Evolutionary conservation across 768 basidiomycete genomes (phyloP).

Genomic region (Daedaleopsis nitida): DNA sequence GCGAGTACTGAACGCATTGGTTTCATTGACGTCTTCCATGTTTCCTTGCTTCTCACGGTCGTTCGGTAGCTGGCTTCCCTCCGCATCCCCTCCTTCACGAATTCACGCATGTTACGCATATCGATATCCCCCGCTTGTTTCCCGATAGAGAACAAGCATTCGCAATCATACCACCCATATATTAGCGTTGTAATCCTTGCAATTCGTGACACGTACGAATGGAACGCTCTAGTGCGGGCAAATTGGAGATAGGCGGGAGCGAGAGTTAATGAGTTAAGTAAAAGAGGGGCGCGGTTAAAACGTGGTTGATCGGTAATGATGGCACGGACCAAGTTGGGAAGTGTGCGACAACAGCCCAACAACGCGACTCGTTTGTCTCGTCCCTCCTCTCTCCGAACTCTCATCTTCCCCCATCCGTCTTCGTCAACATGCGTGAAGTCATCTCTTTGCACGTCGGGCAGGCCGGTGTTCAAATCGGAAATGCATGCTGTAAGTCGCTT

Average conservation of each 20-base stretch:
- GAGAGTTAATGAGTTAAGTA: neutral
- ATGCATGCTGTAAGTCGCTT: constrained; percentile 85
- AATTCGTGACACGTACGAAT: constrained; percentile 7
- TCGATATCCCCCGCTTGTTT: constrained; percentile 33
- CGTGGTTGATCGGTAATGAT: neutral
- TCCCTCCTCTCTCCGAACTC: constrained; percentile 12
- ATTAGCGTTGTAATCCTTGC: constrained; percentile 22
- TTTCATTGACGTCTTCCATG: constrained; percentile 20
- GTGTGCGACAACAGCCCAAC: constrained; percentile 1
- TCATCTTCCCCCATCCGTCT: constrained; percentile 21
- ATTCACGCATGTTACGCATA: constrained; percentile 33
- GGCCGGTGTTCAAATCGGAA: constrained; percentile 93
- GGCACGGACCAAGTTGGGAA: neutral
- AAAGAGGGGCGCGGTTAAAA: neutral
- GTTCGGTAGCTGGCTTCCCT: constrained; percentile 28
- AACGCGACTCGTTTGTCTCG: constrained; percentile 14
- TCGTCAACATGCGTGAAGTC: constrained; percentile 77
- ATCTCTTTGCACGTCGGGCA: constrained; percentile 97
- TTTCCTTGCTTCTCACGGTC: constrained; percentile 24
- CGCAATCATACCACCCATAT: constrained; percentile 34
- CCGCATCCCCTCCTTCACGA: constrained; percentile 31
- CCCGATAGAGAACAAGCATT: constrained; percentile 18
- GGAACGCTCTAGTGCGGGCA: constrained; percentile 1
- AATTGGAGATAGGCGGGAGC: neutral
- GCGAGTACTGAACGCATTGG: constrained; percentile 43